These are phyloP conservation scores for Rhinocladiella mackenziei DNA, from an alignment of 2,329 filamentous ascomycete genomes.

Conservation along the genomic window DNA sequence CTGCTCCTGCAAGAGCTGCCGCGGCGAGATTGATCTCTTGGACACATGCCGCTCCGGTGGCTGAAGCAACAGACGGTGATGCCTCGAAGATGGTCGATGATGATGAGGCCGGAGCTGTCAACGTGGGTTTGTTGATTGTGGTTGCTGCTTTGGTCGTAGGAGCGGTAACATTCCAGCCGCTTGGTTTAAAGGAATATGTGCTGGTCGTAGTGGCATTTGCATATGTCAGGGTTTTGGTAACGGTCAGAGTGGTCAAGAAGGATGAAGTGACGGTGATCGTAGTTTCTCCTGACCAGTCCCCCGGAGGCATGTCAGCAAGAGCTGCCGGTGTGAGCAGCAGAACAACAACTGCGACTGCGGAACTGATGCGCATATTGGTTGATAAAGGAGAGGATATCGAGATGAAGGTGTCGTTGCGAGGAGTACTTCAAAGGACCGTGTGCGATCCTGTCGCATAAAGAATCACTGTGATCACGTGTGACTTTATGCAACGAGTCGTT, in stretches of 20 bases:
- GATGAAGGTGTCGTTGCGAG: slow-evolving; percentile 1
- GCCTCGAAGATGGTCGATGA: slow-evolving; percentile 6
- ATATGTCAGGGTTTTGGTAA: slow-evolving; percentile 24
- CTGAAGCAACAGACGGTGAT: slow-evolving; percentile 17
- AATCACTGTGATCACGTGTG: too few species aligned
- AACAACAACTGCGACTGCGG: slow-evolving; percentile 14
- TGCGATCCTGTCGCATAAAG: too few species aligned
- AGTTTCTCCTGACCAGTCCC: slow-evolving; percentile 16
- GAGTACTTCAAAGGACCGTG: too few species aligned
- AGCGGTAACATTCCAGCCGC: slow-evolving; percentile 14
- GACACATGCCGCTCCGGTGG: slow-evolving; percentile 20
- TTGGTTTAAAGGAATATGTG: slow-evolving; percentile 9
- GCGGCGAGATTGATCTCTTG: slow-evolving; percentile 22
- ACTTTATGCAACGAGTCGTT: too few species aligned
- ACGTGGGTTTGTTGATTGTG: slow-evolving; percentile 13
- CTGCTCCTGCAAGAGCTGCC: slow-evolving; percentile 26
- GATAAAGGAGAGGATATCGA: not conserved
- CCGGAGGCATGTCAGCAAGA: slow-evolving; percentile 11
- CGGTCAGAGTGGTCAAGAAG: slow-evolving; percentile 21
- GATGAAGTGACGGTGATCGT: slow-evolving; percentile 22
- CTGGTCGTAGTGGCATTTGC: slow-evolving; percentile 18
- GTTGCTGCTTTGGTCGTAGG: slow-evolving; percentile 4
- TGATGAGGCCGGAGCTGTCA: slow-evolving; percentile 15
- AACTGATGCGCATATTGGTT: slow-evolving; percentile 23
- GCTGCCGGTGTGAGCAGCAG: slow-evolving; percentile 15